Evolutionary conservation across 23 red algal species (phyloP), one percentile per base, ranked within the genome.

Genomic region (Gracilaria vermiculophylla): DNA sequence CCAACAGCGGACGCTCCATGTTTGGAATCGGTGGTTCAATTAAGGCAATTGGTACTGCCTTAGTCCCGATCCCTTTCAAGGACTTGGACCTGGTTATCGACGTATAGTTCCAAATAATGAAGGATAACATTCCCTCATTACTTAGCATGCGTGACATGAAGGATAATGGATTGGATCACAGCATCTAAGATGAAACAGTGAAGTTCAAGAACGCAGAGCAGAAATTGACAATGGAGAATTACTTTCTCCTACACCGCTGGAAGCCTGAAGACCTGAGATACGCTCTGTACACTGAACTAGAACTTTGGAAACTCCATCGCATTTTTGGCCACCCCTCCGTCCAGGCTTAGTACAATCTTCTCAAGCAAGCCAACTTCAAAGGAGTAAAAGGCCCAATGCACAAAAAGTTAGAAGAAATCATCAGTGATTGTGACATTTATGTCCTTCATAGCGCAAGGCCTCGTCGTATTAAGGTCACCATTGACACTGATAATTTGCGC

Each of bases 241-340:
- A 71, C 36, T 72, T 86, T 35, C 32, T 86, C 13, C 35, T 72
- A 27, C 82, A 86, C 65, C 50, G 33, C 14, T 86, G 36, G 82
- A 72, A 19, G 19, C 15, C 7, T 12, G 65, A 28, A 35, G 33
- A 86, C 29, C 16, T 86, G 15, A 21, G 17, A 6, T 73, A 53
- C 45, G 13, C 50, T 10, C 32, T 54, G 27, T 86, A 86, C 53
- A 73, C 82, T 33, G 62, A 86, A 41, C 19, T 24, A 25, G 82
- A 86, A 74, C 28, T 86, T 1, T 53, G 64, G 42, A 89, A 77
- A 27, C 71, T 78, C 20, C 85, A 89, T 53, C 17, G 44, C 21
- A 6, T 54, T 24, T 89, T 78, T 42, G 67, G 85, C 19, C 85
- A 89, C 52, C 85, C 70, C 0, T 65, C 50, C 12, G 85, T 89